A percentile compares a stretch with the other conserved stretches of the same genome.
phyloP scores from a whole-genome alignment of 345 rosid species.

The Gossypioides kirkii region DNA sequence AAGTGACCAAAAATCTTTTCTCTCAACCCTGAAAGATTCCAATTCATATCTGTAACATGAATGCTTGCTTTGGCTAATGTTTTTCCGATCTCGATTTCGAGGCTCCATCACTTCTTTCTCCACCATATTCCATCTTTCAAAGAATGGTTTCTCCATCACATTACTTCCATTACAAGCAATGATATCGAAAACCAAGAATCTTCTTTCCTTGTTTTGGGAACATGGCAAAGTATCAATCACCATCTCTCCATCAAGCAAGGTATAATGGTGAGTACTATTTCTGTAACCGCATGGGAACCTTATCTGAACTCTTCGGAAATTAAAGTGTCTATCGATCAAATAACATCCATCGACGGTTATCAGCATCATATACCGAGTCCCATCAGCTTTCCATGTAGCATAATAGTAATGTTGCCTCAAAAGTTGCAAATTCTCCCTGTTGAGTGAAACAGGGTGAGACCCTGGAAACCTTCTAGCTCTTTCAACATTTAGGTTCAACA shows the following conservation, averaged over 20 bases:
- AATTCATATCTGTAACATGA: conserved; percentile 75
- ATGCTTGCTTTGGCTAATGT: conserved; percentile 52
- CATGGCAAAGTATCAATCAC: conserved; percentile 79
- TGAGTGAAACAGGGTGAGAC: conserved; percentile 77
- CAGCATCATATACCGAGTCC: conserved; percentile 96
- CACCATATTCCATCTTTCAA: conserved; percentile 89
- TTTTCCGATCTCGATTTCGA: conserved; percentile 66
- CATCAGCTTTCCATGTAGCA: conserved; percentile 99
- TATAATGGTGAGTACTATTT: conserved; percentile 67
- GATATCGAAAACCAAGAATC: conserved; percentile 93
- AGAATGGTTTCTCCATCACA: conserved; percentile 70
- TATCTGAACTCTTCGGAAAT: conserved; percentile 82
- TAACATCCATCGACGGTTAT: conserved; percentile 83
- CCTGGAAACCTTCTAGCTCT: conserved; percentile 45
- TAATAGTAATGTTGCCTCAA: conserved; percentile 42
- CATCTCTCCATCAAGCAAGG: conserved; percentile 47
- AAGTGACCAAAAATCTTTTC: conserved; percentile 95
- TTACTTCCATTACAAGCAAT: not conserved
- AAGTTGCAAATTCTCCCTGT: conserved; percentile 80
- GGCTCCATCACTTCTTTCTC: conserved; percentile 92
- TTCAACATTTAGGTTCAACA: not conserved
- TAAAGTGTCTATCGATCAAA: conserved; percentile 72
- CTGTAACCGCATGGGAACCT: conserved; percentile 71
- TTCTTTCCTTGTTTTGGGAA: conserved; percentile 81
- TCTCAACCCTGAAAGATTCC: conserved; percentile 91